These are phyloP conservation scores for Pythium coloratum DNA, from an alignment of 352 stramenopile species.

Conservation along the genomic window DNA sequence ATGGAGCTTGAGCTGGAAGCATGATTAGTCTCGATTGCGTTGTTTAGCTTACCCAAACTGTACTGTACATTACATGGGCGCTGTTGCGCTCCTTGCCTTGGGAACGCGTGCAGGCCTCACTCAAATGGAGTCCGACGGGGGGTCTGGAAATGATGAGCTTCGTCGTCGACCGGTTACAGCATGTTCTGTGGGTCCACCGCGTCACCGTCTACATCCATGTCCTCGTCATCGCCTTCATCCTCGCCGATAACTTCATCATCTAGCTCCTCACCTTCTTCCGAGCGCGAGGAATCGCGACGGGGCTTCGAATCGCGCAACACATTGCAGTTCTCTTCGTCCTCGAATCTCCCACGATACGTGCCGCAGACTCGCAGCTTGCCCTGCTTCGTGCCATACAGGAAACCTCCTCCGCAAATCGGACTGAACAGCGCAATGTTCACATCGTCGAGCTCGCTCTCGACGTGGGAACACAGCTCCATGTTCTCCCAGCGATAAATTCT, in stretches of 20 bases:
- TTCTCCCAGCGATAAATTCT: slow-evolving; percentile 89
- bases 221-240: slow-evolving; percentile 31
- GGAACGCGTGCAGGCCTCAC: background rate
- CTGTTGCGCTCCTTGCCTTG: background rate
- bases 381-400: slow-evolving; percentile 98
- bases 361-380: slow-evolving; percentile 91
- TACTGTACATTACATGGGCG: slow-evolving; percentile 12
- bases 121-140: background rate
- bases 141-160: background rate
- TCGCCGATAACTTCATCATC: slow-evolving; percentile 40
- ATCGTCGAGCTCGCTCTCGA: slow-evolving; percentile 93
- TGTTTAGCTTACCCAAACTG: background rate
- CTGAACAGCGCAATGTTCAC: slow-evolving; percentile 99
- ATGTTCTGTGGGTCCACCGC: slow-evolving; percentile 2
- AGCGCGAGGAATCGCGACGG: slow-evolving; percentile 32
- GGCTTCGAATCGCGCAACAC: slow-evolving; percentile 39
- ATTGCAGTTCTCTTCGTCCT: slow-evolving; percentile 83
- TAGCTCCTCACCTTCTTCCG: slow-evolving; percentile 54
- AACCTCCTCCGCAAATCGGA: slow-evolving; percentile 94
- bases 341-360: slow-evolving; percentile 70
- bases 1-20: background rate
- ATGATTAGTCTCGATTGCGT: slow-evolving; percentile 3
- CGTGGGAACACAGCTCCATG: slow-evolving; percentile 84
- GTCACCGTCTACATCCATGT: slow-evolving; percentile 24
- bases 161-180: slow-evolving; percentile 1